Evolutionary conservation across 1,284 basidiomycete species (phyloP).

Genomic region (Ceratobasidium papillatum): DNA sequence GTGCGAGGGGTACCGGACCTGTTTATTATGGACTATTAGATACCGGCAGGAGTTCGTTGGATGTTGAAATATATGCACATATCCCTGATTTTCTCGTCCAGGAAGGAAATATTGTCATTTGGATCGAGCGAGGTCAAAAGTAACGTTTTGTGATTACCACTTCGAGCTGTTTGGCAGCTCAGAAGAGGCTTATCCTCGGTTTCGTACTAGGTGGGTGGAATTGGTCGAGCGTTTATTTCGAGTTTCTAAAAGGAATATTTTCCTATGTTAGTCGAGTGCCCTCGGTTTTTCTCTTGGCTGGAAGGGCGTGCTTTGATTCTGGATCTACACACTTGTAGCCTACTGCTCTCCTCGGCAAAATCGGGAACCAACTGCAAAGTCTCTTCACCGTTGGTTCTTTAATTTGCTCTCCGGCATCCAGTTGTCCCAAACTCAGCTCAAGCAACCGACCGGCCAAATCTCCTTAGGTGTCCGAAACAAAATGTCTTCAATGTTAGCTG

Average conservation of each 20-base stretch:
- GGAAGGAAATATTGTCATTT: not conserved
- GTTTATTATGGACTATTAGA: constrained; percentile 34
- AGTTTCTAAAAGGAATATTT: not conserved
- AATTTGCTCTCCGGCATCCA: not conserved
- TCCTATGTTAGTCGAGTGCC: not conserved
- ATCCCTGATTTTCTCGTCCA: not conserved
- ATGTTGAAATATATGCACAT: not conserved
- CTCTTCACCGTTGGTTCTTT: not conserved
- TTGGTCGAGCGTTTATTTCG: not conserved
- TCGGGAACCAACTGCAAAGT: not conserved
- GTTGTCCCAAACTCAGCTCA: not conserved
- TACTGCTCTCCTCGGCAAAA: not conserved
- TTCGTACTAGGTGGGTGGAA: too few relatives aligned
- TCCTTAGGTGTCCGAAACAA: not conserved
- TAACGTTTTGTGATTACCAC: not conserved
- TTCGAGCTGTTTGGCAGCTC: not conserved
- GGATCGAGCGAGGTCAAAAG: not conserved
- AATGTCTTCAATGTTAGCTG: not conserved
- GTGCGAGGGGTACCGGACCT: constrained; percentile 12
- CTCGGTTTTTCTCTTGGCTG: not conserved
- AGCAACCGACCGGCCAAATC: not conserved
- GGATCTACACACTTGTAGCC: not conserved
- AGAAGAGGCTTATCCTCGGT: too few relatives aligned
- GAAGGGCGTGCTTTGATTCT: not conserved
- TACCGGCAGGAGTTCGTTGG: not conserved